These are phyloP conservation scores for Ligustrum vulgare DNA, from an alignment of 257 asterid species.

Conservation along the genomic window DNA sequence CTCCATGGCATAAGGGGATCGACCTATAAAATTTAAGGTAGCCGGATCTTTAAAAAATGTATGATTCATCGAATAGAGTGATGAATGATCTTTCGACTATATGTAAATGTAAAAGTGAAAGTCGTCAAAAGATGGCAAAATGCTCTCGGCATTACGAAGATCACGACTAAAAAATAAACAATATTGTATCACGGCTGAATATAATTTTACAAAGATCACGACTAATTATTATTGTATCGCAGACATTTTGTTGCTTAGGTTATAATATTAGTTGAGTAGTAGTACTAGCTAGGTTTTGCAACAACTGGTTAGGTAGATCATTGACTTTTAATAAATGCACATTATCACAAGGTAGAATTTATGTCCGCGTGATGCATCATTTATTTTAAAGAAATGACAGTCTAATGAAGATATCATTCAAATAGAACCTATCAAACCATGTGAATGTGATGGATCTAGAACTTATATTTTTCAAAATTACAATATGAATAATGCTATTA, in stretches of 20 bases:
- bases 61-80: too few species aligned
- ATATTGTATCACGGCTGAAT: too few species aligned
- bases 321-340: slow-evolving; percentile 36
- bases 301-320: slow-evolving; percentile 37
- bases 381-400: slow-evolving; percentile 32
- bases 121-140: too few species aligned
- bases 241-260: slow-evolving; percentile 5
- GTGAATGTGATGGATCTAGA: neutral
- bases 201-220: neutral
- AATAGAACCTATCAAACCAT: slow-evolving; percentile 33
- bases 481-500: too few species aligned
- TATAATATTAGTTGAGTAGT: slow-evolving; percentile 8
- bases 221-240: neutral
- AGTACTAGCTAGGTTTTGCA: slow-evolving; percentile 22
- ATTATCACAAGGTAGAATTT: slow-evolving; percentile 36
- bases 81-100: too few species aligned
- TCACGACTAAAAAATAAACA: too few species aligned
- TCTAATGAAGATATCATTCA: slow-evolving; percentile 34
- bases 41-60: too few species aligned
- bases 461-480: neutral
- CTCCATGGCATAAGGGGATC: too few species aligned
- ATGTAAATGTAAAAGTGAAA: too few species aligned
- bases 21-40: too few species aligned
- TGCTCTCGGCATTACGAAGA: too few species aligned
- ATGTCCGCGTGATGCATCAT: slow-evolving; percentile 31